Evolutionary conservation across 2,329 filamentous ascomycete species (phyloP).

Genomic region (Neospermospora avenae): DNA sequence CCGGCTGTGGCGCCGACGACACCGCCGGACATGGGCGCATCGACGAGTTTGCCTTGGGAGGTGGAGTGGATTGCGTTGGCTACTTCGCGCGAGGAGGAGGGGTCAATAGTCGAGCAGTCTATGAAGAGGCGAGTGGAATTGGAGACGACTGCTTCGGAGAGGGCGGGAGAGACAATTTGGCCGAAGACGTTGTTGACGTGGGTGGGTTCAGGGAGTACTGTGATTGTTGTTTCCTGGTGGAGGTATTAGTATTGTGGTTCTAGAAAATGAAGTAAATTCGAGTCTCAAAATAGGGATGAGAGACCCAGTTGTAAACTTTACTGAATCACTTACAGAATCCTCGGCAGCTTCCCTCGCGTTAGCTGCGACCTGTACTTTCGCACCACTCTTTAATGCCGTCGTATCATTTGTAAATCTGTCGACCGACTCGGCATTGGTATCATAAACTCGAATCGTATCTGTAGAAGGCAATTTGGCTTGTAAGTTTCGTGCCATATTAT

Average conservation of each 20-base stretch:
- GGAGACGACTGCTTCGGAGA: slow-evolving; percentile 45
- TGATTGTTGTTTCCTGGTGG: slow-evolving; percentile 76
- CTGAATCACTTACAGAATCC: slow-evolving; percentile 37
- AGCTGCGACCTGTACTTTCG: slow-evolving; percentile 52
- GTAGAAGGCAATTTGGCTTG: slow-evolving; percentile 60
- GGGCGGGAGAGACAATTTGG: slow-evolving; percentile 63
- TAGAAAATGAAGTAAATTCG: slow-evolving; percentile 46
- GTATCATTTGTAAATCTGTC: slow-evolving; percentile 52
- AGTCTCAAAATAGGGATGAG: neutral
- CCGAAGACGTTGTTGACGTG: slow-evolving; percentile 84
- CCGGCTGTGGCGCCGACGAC: slow-evolving; percentile 87
- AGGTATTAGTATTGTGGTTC: slow-evolving; percentile 44
- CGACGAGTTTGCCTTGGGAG: slow-evolving; percentile 74
- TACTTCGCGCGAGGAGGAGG: slow-evolving; percentile 74
- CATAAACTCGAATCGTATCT: slow-evolving; percentile 62
- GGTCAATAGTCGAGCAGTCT: slow-evolving; percentile 96
- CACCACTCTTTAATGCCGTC: slow-evolving; percentile 36
- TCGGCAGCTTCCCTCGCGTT: slow-evolving; percentile 58
- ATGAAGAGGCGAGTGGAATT: slow-evolving; percentile 75
- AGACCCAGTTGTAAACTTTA: slow-evolving; percentile 7
- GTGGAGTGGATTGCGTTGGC: slow-evolving; percentile 66
- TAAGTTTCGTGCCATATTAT: slow-evolving; percentile 70
- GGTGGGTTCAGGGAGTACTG: slow-evolving; percentile 81
- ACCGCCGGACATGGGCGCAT: slow-evolving; percentile 95
- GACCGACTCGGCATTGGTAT: slow-evolving; percentile 57